Evolutionary conservation across 345 rosid genomes (phyloP).

Genomic region (Cardamine occulta): DNA sequence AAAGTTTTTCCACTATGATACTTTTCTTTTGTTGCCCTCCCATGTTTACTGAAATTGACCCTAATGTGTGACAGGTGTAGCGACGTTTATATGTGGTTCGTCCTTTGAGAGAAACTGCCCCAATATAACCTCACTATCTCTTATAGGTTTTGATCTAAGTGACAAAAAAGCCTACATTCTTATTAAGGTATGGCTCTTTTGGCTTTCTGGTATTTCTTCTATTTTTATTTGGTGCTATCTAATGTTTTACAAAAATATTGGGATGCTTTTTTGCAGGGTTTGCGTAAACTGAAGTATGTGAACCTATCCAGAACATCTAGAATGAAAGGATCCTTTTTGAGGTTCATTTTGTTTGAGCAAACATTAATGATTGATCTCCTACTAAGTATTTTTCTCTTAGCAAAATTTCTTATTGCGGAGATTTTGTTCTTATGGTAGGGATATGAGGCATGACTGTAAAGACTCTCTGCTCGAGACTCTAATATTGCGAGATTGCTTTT

Average conservation of each 20-base stretch:
- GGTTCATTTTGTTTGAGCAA: too few species aligned
- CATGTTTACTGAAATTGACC: constrained; percentile 33
- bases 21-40: constrained; percentile 24
- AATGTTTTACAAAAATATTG: background rate
- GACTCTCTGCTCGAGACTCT: too few species aligned
- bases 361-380: constrained; percentile 10
- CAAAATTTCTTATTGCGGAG: background rate
- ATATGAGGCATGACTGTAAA: background rate
- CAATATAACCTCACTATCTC: constrained; percentile 65
- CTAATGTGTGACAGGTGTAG: constrained; percentile 54
- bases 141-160: constrained; percentile 73
- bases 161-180: constrained; percentile 58
- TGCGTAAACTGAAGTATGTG: constrained; percentile 18
- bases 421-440: background rate
- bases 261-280: constrained; percentile 9
- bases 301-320: constrained; percentile 1
- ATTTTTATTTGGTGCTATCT: background rate
- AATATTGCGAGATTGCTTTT: background rate
- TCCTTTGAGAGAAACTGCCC: constrained; percentile 63
- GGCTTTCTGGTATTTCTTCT: background rate
- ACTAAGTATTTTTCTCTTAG: background rate
- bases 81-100: constrained; percentile 35
- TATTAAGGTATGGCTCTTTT: constrained; percentile 53
- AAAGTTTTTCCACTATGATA: background rate
- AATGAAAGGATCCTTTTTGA: background rate